Evolutionary conservation across 768 basidiomycete genomes (phyloP), one percentile per base, ranked within the genome.

Genomic region (Tricholoma terreum): DNA sequence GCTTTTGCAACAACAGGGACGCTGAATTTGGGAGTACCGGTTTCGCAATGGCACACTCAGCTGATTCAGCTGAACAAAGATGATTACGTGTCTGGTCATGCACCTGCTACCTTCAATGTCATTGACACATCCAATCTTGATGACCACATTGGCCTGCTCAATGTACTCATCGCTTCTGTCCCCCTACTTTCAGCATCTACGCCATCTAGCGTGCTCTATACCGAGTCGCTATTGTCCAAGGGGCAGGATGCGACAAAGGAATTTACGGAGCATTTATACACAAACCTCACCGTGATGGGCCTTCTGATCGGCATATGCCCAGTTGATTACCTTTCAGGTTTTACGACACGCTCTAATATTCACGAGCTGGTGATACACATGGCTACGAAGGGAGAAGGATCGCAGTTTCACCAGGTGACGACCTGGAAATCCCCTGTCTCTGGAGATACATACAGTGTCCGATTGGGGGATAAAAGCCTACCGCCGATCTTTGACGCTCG

Each of bases 41-140:
- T 58, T 56, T 60, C 63, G 2, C 62, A 65, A 33, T 72, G 73
- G 72, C 66, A 62, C 22, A 58, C 64, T 8, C 17, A 59, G 11
- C 49, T 60, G n/a, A 56, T 76, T 30, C 54, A 62, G 10, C 64
- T 77, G n/a, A 65, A 67, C 50, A 56, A 52, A n/a, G 65, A 56
- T 8, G 69, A 70, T 21, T 71, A 73, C 6, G 14, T 42, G 10
- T 17, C 48, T 17, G 42, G 50, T 11, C 21, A 54, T 2, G 71
- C 71, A 4, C 74, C 75, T 6, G 55, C 65, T 14, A 38, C 36
- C 24, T 79, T 77, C 66, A 66, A 76, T 53, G 67, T 75, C 50
- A 73, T 77, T 43, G 75, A 78, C 24, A 74, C 77, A 2, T 77
- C 77, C 7, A 77, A 77, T 58, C 60, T 78, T 8, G 58, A 58